phyloP scores from a whole-genome alignment of 176 grass and related monocot species.

The Thinopyrum elongatum region DNA sequence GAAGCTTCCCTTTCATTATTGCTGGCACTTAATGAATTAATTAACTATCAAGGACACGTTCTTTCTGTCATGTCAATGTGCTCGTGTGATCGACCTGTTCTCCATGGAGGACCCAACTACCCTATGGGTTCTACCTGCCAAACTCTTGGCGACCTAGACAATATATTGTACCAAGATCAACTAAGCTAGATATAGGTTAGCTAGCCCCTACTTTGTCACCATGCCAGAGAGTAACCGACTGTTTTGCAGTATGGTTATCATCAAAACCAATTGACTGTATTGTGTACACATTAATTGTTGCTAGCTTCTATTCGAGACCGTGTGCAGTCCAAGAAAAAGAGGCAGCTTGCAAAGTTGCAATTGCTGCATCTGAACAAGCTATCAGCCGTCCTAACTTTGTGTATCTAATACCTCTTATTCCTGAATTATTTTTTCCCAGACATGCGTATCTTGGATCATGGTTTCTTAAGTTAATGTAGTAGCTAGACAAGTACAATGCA shows the following conservation, averaged over 20 bases:
- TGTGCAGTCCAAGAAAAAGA: not conserved
- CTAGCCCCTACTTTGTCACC: not conserved
- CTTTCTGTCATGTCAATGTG: slow-evolving; percentile 31
- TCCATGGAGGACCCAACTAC: slow-evolving; percentile 21
- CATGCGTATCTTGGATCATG: too few relatives aligned
- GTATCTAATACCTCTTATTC: not conserved
- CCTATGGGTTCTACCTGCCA: slow-evolving; percentile 25
- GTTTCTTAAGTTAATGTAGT: too few relatives aligned
- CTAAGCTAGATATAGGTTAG: slow-evolving; percentile 5
- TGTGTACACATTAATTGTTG: not conserved
- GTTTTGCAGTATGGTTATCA: not conserved
- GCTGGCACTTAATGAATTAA: slow-evolving; percentile 4
- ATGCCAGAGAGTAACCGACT: not conserved
- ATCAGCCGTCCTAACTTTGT: not conserved
- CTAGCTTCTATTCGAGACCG: not conserved
- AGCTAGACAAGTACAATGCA: too few relatives aligned
- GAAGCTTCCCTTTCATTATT: slow-evolving; percentile 1
- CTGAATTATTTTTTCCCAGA: too few relatives aligned
- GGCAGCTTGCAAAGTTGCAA: not conserved
- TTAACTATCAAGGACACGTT: not conserved
- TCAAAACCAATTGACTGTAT: not conserved
- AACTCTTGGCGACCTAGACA: slow-evolving; percentile 20
- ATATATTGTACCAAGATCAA: not conserved
- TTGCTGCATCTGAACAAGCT: slow-evolving; percentile 1
- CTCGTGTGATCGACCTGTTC: slow-evolving; percentile 5